Conservation (phyloP, 2,329 filamentous ascomycete species). For the Phyllosticta capitalensis region DNA sequence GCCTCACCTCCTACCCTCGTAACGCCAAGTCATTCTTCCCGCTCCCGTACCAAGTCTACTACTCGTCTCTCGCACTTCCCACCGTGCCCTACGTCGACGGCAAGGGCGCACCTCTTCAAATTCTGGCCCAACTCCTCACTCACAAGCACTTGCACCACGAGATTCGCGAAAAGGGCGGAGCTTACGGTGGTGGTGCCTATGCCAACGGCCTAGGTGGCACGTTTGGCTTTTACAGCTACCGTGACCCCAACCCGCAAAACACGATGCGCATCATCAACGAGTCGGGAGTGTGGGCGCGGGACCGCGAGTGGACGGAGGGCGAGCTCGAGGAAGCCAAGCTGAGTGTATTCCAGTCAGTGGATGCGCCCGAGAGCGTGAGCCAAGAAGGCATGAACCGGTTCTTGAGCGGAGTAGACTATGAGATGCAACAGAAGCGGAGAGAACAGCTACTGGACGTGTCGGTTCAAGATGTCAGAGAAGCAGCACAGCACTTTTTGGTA, state of each 20-base stretch:
- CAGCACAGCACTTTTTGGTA: slow-evolving; percentile 73
- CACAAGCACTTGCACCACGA: slow-evolving; percentile 96
- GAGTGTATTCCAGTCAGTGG: slow-evolving; percentile 82
- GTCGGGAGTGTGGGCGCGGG: slow-evolving; percentile 72
- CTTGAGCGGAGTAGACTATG: slow-evolving; percentile 71
- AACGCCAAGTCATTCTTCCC: slow-evolving; percentile 75
- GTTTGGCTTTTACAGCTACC: slow-evolving; percentile 94
- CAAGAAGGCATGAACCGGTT: slow-evolving; percentile 82
- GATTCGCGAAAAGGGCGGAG: slow-evolving; percentile 94
- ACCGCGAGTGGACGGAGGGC: slow-evolving; percentile 69
- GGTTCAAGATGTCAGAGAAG: slow-evolving; percentile 66
- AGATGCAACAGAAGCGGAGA: slow-evolving; percentile 78
- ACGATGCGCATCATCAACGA: slow-evolving; percentile 75
- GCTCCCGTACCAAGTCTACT: slow-evolving; percentile 94
- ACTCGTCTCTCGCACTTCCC: slow-evolving; percentile 71
- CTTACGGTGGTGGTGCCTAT: slow-evolving; percentile 88
- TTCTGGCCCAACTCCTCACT: slow-evolving; percentile 83
- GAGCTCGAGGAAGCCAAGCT: slow-evolving; percentile 96
- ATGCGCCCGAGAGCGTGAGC: slow-evolving; percentile 80
- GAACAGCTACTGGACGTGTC: slow-evolving; percentile 81
- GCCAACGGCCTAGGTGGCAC: slow-evolving; percentile 69
- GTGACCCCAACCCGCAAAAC: slow-evolving; percentile 88
- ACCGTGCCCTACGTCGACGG: slow-evolving; percentile 74
- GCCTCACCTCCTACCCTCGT: slow-evolving; percentile 23
- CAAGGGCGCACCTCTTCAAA: slow-evolving; percentile 70